phyloP scores from a whole-genome alignment of 1,284 basidiomycete species.

The Kalmanozyma brasiliensis region DNA sequence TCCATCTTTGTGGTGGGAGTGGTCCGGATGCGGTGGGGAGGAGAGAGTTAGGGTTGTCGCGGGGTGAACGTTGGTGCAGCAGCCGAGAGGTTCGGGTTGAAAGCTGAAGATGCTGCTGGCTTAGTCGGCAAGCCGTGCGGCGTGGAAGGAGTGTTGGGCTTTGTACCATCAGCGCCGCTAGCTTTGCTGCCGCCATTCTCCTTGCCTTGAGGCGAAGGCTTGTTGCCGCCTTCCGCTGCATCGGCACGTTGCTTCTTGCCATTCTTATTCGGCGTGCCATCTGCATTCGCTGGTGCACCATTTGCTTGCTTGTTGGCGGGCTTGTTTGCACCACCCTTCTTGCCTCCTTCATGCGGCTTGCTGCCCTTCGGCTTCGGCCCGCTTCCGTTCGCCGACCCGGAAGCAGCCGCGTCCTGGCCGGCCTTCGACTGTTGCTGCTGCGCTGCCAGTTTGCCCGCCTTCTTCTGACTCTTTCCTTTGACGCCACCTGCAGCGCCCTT shows the following conservation, averaged over 20 bases:
- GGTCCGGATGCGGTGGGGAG: too few relatives aligned
- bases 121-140: slow-evolving; percentile 19
- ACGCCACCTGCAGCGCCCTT: slow-evolving; percentile 10
- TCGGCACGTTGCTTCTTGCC: slow-evolving; percentile 1
- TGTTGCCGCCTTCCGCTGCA: slow-evolving; percentile 4
- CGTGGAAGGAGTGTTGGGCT: not conserved
- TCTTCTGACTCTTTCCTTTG: slow-evolving; percentile 29
- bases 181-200: slow-evolving; percentile 4
- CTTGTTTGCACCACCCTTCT: slow-evolving; percentile 14
- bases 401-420: slow-evolving; percentile 1
- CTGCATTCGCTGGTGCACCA: slow-evolving; percentile 1
- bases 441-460: slow-evolving; percentile 14
- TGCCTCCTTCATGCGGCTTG: slow-evolving; percentile 19
- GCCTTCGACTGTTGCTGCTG: slow-evolving; percentile 17
- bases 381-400: slow-evolving; percentile 1
- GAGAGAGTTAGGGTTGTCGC: slow-evolving; percentile 6
- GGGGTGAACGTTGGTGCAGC: slow-evolving; percentile 34
- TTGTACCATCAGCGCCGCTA: not conserved
- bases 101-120: slow-evolving; percentile 8
- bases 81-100: slow-evolving; percentile 19
- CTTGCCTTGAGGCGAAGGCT: slow-evolving; percentile 7
- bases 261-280: slow-evolving; percentile 3
- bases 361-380: slow-evolving; percentile 7
- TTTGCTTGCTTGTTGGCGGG: slow-evolving; percentile 16
- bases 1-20: too few relatives aligned